Evolutionary conservation across 768 basidiomycete genomes (phyloP).

Genomic region (Mycena olivaceomarginata): DNA sequence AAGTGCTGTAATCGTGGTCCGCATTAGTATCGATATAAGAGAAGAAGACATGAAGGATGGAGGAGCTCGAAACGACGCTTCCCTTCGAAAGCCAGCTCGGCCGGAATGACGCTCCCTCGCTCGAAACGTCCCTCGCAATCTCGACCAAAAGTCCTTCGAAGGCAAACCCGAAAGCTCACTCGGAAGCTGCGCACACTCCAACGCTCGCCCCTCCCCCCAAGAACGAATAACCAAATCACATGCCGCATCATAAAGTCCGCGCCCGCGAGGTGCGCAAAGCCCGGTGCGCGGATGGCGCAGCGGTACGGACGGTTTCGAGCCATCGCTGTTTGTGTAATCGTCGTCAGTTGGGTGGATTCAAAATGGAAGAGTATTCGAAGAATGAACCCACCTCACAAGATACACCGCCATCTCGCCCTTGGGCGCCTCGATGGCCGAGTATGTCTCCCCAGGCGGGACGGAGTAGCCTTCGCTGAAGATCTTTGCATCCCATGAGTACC

Average conservation of each 20-base stretch:
- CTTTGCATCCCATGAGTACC: no score
- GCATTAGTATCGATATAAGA: no score
- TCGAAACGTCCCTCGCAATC: no score
- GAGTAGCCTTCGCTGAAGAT: conserved; percentile 98
- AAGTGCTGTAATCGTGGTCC: no score
- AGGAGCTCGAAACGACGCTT: no score
- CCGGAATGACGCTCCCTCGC: no score
- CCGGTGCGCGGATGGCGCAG: conserved; percentile 97
- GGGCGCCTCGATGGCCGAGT: conserved; percentile 97
- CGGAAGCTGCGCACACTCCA: no score
- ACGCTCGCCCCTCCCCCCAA: no score
- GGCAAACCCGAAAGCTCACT: no score
- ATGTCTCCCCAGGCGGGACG: conserved; percentile 97
- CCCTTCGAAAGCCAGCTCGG: no score
- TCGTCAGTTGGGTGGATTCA: neutral
- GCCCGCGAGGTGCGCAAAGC: conserved; percentile 96
- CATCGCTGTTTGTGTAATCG: conserved; percentile 84
- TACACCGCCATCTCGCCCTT: conserved; percentile 99
- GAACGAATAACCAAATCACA: conserved; percentile 59
- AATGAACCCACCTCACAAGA: conserved; percentile 95
- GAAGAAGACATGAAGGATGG: no score
- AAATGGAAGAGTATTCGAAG: neutral
- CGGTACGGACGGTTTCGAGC: conserved; percentile 96
- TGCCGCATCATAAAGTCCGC: conserved; percentile 99
- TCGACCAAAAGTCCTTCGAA: no score